Evolutionary conservation across 2,329 filamentous ascomycete species (phyloP), one percentile per base, ranked within the genome.

Genomic region (Fonsecaea pugnacius): DNA sequence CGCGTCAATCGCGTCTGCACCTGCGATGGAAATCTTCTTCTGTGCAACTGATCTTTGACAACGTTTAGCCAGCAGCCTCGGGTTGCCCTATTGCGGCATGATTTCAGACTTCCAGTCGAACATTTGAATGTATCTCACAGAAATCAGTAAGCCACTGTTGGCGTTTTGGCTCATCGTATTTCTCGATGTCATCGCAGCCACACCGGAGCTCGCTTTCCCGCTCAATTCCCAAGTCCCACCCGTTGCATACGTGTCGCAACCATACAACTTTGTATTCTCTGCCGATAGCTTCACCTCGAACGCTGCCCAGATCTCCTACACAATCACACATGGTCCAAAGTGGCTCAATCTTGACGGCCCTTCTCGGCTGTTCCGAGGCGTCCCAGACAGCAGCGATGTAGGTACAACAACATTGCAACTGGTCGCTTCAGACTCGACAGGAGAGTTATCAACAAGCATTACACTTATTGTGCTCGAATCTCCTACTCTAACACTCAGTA

Each of bases 201-300:
- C 33, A 32, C 67, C 67, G 9, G 30, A 69, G 35, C 59, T 81
- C 55, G 80, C 80, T 53, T 94, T 93, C 70, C 92, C 92, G 0
- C 83, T 96, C 75, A 96, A 95, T 76, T 88, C 91, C 2, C 92
- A 96, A 75, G 84, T 96, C 0, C 92, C 92, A 35, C 89, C 89
- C 3, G 89, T 93, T 59, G 92, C 91, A 21, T 85, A 90, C 69
- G 81, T 90, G 64, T 85, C 84, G 46, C 74, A 88, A 70, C 81
- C 83, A 2, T 82, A 77, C 66, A 67, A 70, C 53, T 80, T 80
- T 67, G 68, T 70, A 50, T 80, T 80, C 58, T 75, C 78, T 12
- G 70, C 70, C 30, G 87, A 87, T 43, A 96, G 92, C 0, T 96
- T 96, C 76, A 80, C 82, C 14, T 89, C 89, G 16, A 76, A 78